Evolutionary conservation across 2,329 filamentous ascomycete species (phyloP).

Genomic region (Pseudopyrenochaeta lycopersici): DNA sequence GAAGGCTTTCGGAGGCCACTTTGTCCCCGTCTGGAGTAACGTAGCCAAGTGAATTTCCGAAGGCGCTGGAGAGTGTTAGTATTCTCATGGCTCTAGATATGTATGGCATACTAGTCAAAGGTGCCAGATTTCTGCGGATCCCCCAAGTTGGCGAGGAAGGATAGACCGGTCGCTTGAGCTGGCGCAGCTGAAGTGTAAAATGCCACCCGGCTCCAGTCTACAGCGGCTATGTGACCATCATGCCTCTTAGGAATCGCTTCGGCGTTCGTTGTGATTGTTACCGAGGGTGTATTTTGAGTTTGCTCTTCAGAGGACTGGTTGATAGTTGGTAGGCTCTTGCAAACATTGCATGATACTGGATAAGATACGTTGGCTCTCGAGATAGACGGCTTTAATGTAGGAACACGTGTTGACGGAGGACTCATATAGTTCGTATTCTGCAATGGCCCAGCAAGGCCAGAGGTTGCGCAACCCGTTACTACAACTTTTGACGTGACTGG

Average conservation of each 20-base stretch:
- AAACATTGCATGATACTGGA: slow-evolving; percentile 1
- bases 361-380: background rate
- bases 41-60: slow-evolving; percentile 68
- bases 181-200: slow-evolving; percentile 57
- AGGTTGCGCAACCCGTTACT: slow-evolving; percentile 14
- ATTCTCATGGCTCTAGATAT: background rate
- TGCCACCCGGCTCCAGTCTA: slow-evolving; percentile 55
- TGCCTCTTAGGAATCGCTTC: slow-evolving; percentile 1
- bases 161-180: slow-evolving; percentile 59
- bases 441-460: background rate
- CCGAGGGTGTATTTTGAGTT: background rate
- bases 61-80: slow-evolving; percentile 46
- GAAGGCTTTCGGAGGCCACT: slow-evolving; percentile 58
- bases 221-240: slow-evolving; percentile 12
- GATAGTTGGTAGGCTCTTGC: background rate
- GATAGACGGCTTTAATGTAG: slow-evolving; percentile 2
- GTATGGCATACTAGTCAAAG: slow-evolving; percentile 56
- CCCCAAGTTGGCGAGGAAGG: slow-evolving; percentile 68
- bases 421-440: slow-evolving; percentile 13
- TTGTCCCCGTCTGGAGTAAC: slow-evolving; percentile 57
- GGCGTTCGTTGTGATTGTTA: background rate
- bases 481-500: slow-evolving; percentile 22
- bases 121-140: slow-evolving; percentile 63
- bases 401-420: slow-evolving; percentile 12
- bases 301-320: slow-evolving; percentile 3